Evolutionary conservation across 148 eudicot genomes (phyloP), one percentile per base, ranked within the genome.

Genomic region (Vaccinium darrowii): DNA sequence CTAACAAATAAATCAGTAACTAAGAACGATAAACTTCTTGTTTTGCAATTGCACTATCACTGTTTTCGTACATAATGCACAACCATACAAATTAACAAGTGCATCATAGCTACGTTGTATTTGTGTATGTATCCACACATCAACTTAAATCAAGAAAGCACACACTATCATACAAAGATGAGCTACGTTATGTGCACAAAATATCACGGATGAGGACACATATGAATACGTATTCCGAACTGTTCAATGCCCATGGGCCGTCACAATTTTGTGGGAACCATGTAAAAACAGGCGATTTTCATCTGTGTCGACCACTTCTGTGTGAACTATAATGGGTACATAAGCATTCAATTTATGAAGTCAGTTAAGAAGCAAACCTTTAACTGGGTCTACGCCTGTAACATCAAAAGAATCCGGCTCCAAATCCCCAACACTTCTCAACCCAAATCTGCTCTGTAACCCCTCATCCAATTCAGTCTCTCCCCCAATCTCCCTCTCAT

Each of bases 381-480:
- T 89, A 83, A 95, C 90, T 18, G 99, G 98, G 84, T 97, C 95
- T 65, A 94, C 67, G 76, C 23, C 77, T 54, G 96, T 90, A 87
- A 90, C 79, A 91, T 94, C 94, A 81, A 88, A 81, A 74, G 78
- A 84, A n/a, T 87, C 93, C 78, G 86, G 49, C 87, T 84, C 94
- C 30, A 89, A 86, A 39, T 89, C 93, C 57, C 75, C 90, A 86
- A 86, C 75, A 8, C 74, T 89, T 12, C 51, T 27, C 84, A 86
- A 69, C 67, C 84, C 93, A 83, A 49, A 53, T 57, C 81, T 67
- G 82, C 30, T 81, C 62, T 90, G 89, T 82, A 92, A 89, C 60
- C 88, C 89, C 50, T 89, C 90, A 25, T 86, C 91, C 90, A 93
- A 88, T 52, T 90, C 90, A 67, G 51, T 86, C 85, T 84, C 65